Percentiles rank a stretch among this genome's conserved stretches.
These are phyloP conservation scores for Ramalina intermedia DNA, from an alignment of 495 filamentous ascomycete species.

Conservation along the genomic window DNA sequence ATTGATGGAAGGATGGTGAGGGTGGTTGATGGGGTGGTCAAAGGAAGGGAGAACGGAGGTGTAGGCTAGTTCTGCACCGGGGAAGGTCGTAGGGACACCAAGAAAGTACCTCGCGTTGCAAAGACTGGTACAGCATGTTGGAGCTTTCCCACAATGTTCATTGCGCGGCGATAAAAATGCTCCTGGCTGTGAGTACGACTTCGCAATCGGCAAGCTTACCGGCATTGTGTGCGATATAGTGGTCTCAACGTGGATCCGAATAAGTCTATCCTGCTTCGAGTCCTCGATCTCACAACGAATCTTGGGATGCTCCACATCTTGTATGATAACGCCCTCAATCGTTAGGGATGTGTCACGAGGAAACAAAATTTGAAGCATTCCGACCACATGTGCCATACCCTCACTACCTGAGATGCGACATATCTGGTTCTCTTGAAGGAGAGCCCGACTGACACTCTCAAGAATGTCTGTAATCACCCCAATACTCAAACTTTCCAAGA, in stretches of 20 bases:
- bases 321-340: conserved; percentile 1
- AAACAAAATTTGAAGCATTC: background rate
- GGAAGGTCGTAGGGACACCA: too few relatives aligned
- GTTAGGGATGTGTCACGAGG: background rate
- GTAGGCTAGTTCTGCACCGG: too few relatives aligned
- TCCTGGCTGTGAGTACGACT: too few relatives aligned
- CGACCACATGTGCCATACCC: background rate
- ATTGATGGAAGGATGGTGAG: too few relatives aligned
- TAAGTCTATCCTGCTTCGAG: background rate
- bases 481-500: background rate
- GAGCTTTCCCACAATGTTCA: too few relatives aligned
- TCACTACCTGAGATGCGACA: background rate
- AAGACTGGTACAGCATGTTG: too few relatives aligned
- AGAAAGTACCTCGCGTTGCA: too few relatives aligned
- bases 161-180: too few relatives aligned
- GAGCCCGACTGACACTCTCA: background rate
- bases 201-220: background rate
- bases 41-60: too few relatives aligned
- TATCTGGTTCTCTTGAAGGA: background rate
- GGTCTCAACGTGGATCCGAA: background rate
- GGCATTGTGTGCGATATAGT: background rate
- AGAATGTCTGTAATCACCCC: background rate
- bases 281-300: background rate
- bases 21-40: too few relatives aligned
- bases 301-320: background rate